These are phyloP conservation scores for Neurospora sp. DNA, from an alignment of 495 filamentous ascomycete genomes.

Conservation along the genomic window DNA sequence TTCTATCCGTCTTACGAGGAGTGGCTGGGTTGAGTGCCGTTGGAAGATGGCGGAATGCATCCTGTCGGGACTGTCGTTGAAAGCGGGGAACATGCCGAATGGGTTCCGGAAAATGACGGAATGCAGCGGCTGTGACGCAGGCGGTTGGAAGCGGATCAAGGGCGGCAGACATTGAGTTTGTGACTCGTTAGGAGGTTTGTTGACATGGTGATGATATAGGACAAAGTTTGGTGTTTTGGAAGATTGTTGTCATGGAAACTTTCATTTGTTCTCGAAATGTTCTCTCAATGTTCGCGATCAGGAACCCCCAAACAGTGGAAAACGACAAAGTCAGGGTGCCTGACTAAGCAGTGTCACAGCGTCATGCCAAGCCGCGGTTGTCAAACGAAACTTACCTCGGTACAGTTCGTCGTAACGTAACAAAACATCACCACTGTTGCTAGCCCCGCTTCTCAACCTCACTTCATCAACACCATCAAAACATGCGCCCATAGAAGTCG, in stretches of 20 bases:
- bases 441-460: not conserved
- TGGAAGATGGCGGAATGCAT: not conserved
- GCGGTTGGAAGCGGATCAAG: not conserved
- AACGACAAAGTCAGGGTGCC: no score
- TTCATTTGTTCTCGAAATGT: not conserved
- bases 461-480: not conserved
- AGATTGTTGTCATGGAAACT: not conserved
- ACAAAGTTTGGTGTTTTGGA: not conserved
- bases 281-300: not conserved
- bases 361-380: not conserved
- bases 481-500: not conserved
- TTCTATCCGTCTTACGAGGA: not conserved
- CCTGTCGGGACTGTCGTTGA: not conserved
- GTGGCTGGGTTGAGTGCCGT: not conserved
- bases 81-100: not conserved
- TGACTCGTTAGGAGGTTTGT: not conserved
- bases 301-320: not conserved
- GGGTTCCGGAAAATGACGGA: not conserved
- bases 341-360: not conserved
- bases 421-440: not conserved
- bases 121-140: not conserved
- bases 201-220: not conserved
- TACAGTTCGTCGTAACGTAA: not conserved
- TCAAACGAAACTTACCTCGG: not conserved
- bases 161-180: not conserved